Evolutionary conservation across 2,329 filamentous ascomycete genomes (phyloP).

Genomic region (Pseudogymnoascus sp.): DNA sequence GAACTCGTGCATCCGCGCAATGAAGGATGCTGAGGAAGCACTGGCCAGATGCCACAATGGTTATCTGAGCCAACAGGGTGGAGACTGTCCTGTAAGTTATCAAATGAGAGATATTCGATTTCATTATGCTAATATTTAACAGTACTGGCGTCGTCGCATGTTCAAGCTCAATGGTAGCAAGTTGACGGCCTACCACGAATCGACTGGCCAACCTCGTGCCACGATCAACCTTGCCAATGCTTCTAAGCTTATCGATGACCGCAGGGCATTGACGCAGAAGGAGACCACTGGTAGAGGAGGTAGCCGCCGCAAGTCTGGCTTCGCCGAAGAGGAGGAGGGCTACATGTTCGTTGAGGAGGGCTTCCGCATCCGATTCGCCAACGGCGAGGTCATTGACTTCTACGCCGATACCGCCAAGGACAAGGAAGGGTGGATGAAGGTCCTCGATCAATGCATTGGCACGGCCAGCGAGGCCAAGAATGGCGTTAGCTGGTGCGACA

Average conservation of each 20-base stretch:
- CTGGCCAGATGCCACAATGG: constrained; percentile 77
- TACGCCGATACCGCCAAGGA: constrained; percentile 83
- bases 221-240: constrained; percentile 96
- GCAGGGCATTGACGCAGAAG: constrained; percentile 72
- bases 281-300: constrained; percentile 71
- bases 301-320: constrained; percentile 82
- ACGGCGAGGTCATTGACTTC: constrained; percentile 97
- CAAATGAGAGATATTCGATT: background rate
- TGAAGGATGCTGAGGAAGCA: constrained; percentile 81
- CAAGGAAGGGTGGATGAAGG: constrained; percentile 93
- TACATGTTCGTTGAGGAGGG: constrained; percentile 99
- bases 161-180: constrained; percentile 90
- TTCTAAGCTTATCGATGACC: constrained; percentile 87
- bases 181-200: constrained; percentile 91
- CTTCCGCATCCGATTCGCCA: constrained; percentile 97
- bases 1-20: constrained; percentile 89
- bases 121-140: constrained; percentile 32
- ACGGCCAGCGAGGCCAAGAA: constrained; percentile 39
- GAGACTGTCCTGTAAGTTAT: constrained; percentile 83
- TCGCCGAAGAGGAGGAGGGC: constrained; percentile 95
- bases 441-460: constrained; percentile 63
- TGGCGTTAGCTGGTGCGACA: constrained; percentile 58
- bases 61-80: constrained; percentile 88
- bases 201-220: constrained; percentile 87
- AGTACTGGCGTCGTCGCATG: constrained; percentile 97